Evolutionary conservation across 164 flowering plant species (phyloP).

Genomic region (Amborella trichopoda): DNA sequence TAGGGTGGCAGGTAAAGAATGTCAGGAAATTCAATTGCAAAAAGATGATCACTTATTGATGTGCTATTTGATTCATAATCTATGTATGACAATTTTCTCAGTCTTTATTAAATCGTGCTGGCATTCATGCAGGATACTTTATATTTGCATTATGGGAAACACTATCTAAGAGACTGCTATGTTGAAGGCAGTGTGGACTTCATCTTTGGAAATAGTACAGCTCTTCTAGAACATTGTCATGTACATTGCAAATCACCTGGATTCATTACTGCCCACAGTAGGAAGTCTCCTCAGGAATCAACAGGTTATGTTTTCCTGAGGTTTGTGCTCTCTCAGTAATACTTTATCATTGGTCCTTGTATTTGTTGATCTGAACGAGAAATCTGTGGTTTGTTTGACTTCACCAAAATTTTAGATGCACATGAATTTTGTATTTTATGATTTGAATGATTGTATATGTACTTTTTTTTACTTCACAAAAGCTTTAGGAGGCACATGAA

Average conservation of each 20-base stretch:
- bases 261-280: constrained; percentile 85
- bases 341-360: no score
- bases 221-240: constrained; percentile 92
- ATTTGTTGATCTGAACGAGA: no score
- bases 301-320: constrained; percentile 97
- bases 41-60: neutral
- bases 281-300: constrained; percentile 88
- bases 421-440: no score
- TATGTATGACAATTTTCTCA: no score
- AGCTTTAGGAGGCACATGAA: no score
- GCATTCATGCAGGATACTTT: constrained; percentile 67
- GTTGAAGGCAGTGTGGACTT: constrained; percentile 97
- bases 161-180: constrained; percentile 85
- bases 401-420: no score
- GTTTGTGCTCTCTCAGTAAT: no score
- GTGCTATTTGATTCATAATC: neutral
- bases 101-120: no score
- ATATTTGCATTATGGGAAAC: constrained; percentile 86
- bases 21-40: neutral
- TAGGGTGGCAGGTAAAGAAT: constrained; percentile 95
- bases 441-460: no score
- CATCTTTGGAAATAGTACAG: constrained; percentile 96
- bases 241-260: constrained; percentile 90
- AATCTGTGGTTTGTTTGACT: no score
- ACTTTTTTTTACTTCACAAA: no score